phyloP scores from a whole-genome alignment of 2,329 filamentous ascomycete genomes.

The Fusarium continuum region DNA sequence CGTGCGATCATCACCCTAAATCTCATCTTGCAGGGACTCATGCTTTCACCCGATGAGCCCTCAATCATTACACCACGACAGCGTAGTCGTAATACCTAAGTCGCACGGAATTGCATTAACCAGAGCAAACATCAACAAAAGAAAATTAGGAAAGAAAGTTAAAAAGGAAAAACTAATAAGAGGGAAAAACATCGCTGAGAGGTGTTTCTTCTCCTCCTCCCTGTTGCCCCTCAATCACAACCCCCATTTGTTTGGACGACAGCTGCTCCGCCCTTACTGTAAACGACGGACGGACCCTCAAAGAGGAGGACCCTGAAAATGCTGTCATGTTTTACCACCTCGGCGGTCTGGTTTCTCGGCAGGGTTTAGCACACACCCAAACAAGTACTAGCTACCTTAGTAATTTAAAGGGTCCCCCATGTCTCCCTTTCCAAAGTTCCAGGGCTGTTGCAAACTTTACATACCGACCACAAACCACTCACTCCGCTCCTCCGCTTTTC shows the following conservation, averaged over 20 bases:
- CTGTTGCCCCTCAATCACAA: slow-evolving; percentile 8
- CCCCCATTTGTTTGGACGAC: background rate
- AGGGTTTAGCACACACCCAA: slow-evolving; percentile 3
- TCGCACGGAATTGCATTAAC: background rate
- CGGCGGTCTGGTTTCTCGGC: slow-evolving; percentile 12
- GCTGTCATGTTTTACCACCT: slow-evolving; percentile 24
- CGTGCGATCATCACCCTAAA: slow-evolving; percentile 17
- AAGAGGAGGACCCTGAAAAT: slow-evolving; percentile 33
- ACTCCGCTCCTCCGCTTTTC: slow-evolving; percentile 10
- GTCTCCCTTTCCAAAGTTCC: slow-evolving; percentile 10
- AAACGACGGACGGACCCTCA: slow-evolving; percentile 26
- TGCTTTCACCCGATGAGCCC: too few relatives aligned
- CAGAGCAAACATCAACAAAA: background rate
- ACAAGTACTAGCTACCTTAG: slow-evolving; percentile 12
- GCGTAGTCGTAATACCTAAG: background rate
- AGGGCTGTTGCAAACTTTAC: slow-evolving; percentile 13
- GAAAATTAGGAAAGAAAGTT: background rate
- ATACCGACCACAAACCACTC: background rate
- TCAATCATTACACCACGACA: background rate
- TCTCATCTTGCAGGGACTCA: slow-evolving; percentile 2
- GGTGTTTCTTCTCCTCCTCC: slow-evolving; percentile 6
- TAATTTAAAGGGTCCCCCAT: slow-evolving; percentile 6
- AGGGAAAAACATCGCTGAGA: slow-evolving; percentile 5
- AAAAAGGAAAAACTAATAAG: too few relatives aligned
- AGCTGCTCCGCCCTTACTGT: slow-evolving; percentile 12